Evolutionary conservation across 108 stramenopile species (phyloP).

Genomic region (Nitzschia palea): DNA sequence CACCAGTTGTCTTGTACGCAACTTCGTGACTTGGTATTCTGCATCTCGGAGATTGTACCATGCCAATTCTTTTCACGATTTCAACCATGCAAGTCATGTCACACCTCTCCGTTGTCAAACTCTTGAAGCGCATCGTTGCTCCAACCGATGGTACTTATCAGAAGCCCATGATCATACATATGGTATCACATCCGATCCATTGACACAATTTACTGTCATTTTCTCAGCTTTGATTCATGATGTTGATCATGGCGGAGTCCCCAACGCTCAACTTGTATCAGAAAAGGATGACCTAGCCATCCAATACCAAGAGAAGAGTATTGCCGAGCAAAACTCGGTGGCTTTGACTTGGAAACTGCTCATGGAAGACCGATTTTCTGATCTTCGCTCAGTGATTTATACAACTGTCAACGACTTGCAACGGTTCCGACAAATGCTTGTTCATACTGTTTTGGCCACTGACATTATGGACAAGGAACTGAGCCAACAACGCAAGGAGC

Average conservation of each 20-base stretch:
- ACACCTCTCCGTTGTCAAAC: not conserved
- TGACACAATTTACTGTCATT: conserved; percentile 46
- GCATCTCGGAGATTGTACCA: conserved; percentile 3
- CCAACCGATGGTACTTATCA: not conserved
- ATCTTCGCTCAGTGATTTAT: conserved; percentile 23
- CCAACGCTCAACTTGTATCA: conserved; percentile 38
- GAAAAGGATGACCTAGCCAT: conserved; percentile 39
- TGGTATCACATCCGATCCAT: conserved; percentile 69
- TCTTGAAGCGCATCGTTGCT: not conserved
- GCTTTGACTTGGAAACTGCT: conserved; percentile 32
- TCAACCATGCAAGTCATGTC: not conserved
- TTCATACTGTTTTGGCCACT: conserved; percentile 36
- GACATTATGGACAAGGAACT: conserved; percentile 37
- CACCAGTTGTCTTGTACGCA: too few relatives aligned
- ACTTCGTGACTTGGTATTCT: conserved; percentile 6
- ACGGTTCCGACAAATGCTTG: conserved; percentile 33
- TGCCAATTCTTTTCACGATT: conserved; percentile 5
- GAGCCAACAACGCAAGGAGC: conserved; percentile 14
- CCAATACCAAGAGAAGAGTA: conserved; percentile 29
- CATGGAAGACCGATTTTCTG: conserved; percentile 29
- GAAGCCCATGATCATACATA: conserved; percentile 8
- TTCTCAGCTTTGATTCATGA: conserved; percentile 69
- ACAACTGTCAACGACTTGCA: conserved; percentile 11
- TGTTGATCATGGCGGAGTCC: conserved; percentile 49
- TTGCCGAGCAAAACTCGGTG: conserved; percentile 36